These are phyloP conservation scores for Porphyridium purpureum DNA, from an alignment of 23 red algal genomes.

Conservation along the genomic window DNA sequence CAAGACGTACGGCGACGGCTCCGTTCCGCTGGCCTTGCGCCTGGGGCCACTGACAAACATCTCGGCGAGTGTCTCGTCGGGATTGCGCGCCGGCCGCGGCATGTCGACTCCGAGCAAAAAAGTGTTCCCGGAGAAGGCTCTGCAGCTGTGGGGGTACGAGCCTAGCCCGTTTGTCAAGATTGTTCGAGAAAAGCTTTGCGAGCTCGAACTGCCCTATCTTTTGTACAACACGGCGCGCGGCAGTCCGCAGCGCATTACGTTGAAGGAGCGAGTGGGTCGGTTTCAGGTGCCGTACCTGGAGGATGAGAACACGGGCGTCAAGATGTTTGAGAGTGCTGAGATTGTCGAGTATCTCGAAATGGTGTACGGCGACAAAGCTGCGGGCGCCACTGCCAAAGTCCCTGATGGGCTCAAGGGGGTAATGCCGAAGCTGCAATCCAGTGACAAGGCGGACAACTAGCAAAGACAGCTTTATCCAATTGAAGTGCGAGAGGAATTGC, in stretches of 20 bases:
- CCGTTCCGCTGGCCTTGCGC: conserved; percentile 39
- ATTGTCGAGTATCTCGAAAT: conserved; percentile 75
- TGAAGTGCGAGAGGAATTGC: no score
- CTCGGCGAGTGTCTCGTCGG: conserved; percentile 26
- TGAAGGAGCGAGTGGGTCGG: conserved; percentile 32
- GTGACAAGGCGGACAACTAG: no score
- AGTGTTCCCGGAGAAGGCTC: conserved; percentile 8
- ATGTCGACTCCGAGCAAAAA: conserved; percentile 7
- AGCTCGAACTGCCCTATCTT: conserved; percentile 68
- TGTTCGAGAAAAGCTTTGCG: conserved; percentile 47
- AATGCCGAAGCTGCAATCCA: no score
- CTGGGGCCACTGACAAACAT: conserved; percentile 21
- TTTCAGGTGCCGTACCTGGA: conserved; percentile 91
- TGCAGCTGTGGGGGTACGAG: conserved; percentile 88
- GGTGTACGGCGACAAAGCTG: conserved; percentile 26
- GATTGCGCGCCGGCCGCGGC: conserved; percentile 23
- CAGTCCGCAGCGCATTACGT: conserved; percentile 27
- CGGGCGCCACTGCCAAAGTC: neutral
- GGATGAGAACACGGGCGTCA: conserved; percentile 71
- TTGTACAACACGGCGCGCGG: conserved; percentile 63
- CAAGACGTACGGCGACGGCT: conserved; percentile 56
- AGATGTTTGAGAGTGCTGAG: conserved; percentile 79
- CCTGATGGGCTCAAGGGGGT: no score
- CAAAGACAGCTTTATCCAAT: no score
- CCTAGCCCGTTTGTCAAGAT: conserved; percentile 58